phyloP scores from a whole-genome alignment of 2,329 filamentous ascomycete species.

The Fusarium nelsonii region DNA sequence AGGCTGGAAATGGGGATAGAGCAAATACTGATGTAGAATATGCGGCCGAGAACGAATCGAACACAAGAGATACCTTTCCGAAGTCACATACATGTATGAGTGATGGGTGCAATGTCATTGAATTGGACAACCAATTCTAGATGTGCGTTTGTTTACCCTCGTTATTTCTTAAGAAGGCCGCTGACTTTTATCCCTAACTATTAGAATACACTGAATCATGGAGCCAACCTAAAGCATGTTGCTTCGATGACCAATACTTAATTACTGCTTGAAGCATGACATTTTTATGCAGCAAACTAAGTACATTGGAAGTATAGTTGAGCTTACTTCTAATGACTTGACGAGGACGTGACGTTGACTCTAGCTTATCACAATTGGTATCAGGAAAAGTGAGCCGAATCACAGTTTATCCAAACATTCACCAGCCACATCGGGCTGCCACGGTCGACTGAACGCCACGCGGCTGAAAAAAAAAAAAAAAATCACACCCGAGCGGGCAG shows the following conservation, averaged over 20 bases:
- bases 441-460: conserved; percentile 12
- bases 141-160: background rate
- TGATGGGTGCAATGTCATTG: conserved; percentile 4
- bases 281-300: background rate
- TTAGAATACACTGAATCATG: background rate
- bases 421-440: conserved; percentile 13
- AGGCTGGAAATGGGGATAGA: conserved; percentile 1
- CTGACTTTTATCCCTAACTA: background rate
- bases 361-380: background rate
- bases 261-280: background rate
- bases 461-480: background rate
- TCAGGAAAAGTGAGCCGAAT: background rate
- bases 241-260: too few relatives aligned
- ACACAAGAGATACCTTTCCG: background rate
- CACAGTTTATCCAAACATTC: background rate
- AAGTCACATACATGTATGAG: background rate
- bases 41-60: conserved; percentile 10
- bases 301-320: background rate
- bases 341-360: too few relatives aligned
- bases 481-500: background rate
- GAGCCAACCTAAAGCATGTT: background rate
- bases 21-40: conserved; percentile 21
- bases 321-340: too few relatives aligned
- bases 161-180: background rate
- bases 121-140: background rate